phyloP scores from a whole-genome alignment of 2,329 filamentous ascomycete species.

The Fusarium pseudoanthophilum region DNA sequence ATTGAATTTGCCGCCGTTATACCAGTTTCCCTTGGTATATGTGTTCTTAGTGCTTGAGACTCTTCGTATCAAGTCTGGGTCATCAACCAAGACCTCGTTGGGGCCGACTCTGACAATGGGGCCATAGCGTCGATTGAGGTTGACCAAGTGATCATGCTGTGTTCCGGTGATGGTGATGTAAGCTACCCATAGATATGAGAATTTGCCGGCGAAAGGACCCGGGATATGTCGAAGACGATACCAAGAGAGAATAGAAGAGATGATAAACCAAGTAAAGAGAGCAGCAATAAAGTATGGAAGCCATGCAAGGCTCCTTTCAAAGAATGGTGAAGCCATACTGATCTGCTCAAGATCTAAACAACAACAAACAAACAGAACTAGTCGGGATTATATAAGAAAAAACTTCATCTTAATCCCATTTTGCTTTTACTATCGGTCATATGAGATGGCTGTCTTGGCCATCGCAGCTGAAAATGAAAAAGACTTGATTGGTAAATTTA shows the following conservation, averaged over 20 bases:
- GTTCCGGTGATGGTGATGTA: background rate
- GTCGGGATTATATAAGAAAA: background rate
- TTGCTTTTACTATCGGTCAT: background rate
- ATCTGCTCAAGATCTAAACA: background rate
- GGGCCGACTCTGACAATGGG: background rate
- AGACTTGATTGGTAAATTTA: background rate
- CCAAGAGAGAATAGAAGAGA: background rate
- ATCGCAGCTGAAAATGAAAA: background rate
- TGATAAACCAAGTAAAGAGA: background rate
- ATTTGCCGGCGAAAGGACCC: background rate
- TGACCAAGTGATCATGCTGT: background rate
- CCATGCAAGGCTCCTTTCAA: background rate
- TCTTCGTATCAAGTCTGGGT: background rate
- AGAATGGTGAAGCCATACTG: background rate
- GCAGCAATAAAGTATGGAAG: background rate
- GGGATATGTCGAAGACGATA: slow-evolving; percentile 1
- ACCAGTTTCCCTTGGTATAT: background rate
- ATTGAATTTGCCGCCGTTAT: background rate
- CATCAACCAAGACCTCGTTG: background rate
- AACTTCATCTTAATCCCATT: too few relatives aligned
- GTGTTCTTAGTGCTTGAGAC: background rate
- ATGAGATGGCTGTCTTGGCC: background rate
- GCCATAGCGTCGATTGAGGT: background rate
- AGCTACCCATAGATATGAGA: background rate
- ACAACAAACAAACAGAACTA: background rate